Evolutionary conservation across 306 rosid species (phyloP), one percentile per base, ranked within the genome.

Genomic region (Lablab purpureus): DNA sequence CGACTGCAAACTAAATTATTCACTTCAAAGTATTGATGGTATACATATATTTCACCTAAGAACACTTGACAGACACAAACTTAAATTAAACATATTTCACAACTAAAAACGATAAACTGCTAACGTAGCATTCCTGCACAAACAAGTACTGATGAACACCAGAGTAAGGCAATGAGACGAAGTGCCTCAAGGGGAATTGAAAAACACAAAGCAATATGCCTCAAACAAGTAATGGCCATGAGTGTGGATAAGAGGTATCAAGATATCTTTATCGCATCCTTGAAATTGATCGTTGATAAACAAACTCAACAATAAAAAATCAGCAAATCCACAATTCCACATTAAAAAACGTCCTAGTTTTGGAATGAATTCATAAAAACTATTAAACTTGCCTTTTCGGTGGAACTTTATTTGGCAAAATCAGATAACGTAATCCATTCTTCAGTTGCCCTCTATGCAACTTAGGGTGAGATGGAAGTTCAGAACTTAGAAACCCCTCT

Each of bases 391-490:
- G 87, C 97, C 99, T 92, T 56, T 87, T 92, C 30, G 98, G 99
- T 1, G 99, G 99, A 54, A 95, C 98, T 83, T 95, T 95, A 87
- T 93, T 95, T 22, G 97, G 97, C 64, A 93, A 75, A 82, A 95
- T 92, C 25, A 91, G 88, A 83, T 92, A 95, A 3, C 90, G 90
- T 80, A 95, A 43, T 70, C 99, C 99, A 85, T 91, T 91, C 83
- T 91, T 93, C 27, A 95, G 88, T 49, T 90, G 91, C 32, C 98
- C 96, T 25, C 94, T 90, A 82, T 90, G 70, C 87, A 95, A 75
- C 91, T 95, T 95, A 36, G 99, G 97, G 74, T 95, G 98, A 86
- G 90, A 81, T 7, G 96, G 96, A 58, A 95, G 93, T 85, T 90
- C 89, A 81, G 93, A 81, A 76, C 73, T 80, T 50, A 95, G 80